phyloP scores from a whole-genome alignment of 192 early-diverging fungal species.

The Coemansia guatemalensis region DNA sequence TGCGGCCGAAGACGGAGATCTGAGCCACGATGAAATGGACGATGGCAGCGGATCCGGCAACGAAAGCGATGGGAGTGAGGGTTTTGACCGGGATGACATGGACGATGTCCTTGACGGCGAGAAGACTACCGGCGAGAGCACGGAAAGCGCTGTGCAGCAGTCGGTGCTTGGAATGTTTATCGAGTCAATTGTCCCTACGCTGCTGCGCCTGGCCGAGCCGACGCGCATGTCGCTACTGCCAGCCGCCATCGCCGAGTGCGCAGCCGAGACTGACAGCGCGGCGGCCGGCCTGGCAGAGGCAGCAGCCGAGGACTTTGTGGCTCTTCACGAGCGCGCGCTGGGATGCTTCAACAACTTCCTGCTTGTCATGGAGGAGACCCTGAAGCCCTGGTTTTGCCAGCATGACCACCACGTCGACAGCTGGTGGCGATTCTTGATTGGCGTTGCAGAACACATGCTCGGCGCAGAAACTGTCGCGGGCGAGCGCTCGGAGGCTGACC shows the following conservation, averaged over 20 bases:
- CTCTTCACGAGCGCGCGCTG: constrained; percentile 65
- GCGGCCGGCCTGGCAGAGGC: constrained; percentile 45
- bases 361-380: constrained; percentile 68
- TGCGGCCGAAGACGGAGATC: background rate
- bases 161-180: constrained; percentile 53
- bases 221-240: constrained; percentile 31
- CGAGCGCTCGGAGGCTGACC: constrained; percentile 53
- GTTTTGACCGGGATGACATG: constrained; percentile 51
- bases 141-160: constrained; percentile 50
- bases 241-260: constrained; percentile 27
- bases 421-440: constrained; percentile 64
- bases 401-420: constrained; percentile 23
- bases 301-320: constrained; percentile 55
- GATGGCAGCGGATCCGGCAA: constrained; percentile 41
- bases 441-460: constrained; percentile 55
- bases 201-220: constrained; percentile 43
- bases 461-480: constrained; percentile 52
- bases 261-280: constrained; percentile 30
- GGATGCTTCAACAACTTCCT: constrained; percentile 77
- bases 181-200: constrained; percentile 27
- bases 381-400: constrained; percentile 63
- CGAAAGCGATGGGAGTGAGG: constrained; percentile 55
- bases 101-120: constrained; percentile 52
- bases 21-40: constrained; percentile 43
- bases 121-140: constrained; percentile 34